Evolutionary conservation across 768 basidiomycete species (phyloP), one percentile per base, ranked within the genome.

Genomic region (Crassisporium funariophilum): DNA sequence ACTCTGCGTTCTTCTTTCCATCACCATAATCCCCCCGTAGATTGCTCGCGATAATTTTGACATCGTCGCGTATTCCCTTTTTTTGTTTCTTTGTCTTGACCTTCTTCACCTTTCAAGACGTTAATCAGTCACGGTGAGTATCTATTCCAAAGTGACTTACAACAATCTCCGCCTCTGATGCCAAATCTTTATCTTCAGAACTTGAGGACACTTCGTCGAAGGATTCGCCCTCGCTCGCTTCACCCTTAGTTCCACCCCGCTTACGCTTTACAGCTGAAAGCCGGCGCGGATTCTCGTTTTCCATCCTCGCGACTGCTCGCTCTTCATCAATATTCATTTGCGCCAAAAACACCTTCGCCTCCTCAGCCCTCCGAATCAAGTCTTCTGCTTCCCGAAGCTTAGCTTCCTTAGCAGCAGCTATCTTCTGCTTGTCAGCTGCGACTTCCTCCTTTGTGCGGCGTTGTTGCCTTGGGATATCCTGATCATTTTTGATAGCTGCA

Each of bases 241-340:
- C 27, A 43, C n/a, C n/a, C 12, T 52, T 31, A 46, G 22, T 13
- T 13, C 13, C 8, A 29, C 27, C 27, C 7, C 11, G 42, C 25
- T 52, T 49, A n/a, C 29, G 47, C 16, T 45, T 17, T 19, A 41
- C 49, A 20, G 25, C 50, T 35, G 54, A 52, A 8, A 55, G 44
- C 11, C 47, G 24, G 24, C 35, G 36, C 13, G 46, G 50, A 21
- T 47, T 38, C 5, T 35, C 39, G 1, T 29, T 29, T 13, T 52
- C 34, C 27, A 48, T 45, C 10, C 19, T 35, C 19, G 39, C 37
- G 13, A 29, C 5, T 9, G 39, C 29, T 7, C 37, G 23, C 16
- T 56, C 54, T 37, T 56, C 50, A 15, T 20, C 4, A 3, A 45
- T 16, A 25, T 52, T 44, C 34, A 36, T 36, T 31, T 49, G 40